These are phyloP conservation scores for Fusarium sp. DNA, from an alignment of 2,329 filamentous ascomycete species.

Conservation along the genomic window DNA sequence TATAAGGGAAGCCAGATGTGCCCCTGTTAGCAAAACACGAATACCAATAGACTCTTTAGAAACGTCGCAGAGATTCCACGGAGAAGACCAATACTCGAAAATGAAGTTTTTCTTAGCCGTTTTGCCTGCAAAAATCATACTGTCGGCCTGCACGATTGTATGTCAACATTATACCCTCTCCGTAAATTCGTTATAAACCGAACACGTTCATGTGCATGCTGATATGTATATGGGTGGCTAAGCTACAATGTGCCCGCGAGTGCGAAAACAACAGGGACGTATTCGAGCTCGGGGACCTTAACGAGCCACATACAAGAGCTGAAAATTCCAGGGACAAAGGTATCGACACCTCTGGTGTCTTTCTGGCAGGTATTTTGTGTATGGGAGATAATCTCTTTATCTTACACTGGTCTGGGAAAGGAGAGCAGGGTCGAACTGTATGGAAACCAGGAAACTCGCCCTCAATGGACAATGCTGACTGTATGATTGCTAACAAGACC, in stretches of 20 bases:
- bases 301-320: no score
- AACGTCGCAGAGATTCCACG: fast-evolving
- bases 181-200: no score
- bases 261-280: slow-evolving; percentile 88
- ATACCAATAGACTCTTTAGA: background rate
- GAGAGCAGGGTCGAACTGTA: background rate
- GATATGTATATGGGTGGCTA: slow-evolving; percentile 89
- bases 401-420: slow-evolving; percentile 1
- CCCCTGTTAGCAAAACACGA: background rate
- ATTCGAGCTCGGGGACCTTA: slow-evolving; percentile 62
- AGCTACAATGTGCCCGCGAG: slow-evolving; percentile 88
- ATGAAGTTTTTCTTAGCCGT: background rate
- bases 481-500: background rate
- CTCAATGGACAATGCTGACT: no score
- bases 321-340: no score
- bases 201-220: slow-evolving; percentile 90
- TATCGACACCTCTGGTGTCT: background rate
- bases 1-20: background rate
- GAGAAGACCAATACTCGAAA: background rate
- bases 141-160: no score
- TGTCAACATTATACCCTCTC: no score
- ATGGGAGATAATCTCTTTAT: background rate
- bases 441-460: no score
- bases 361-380: background rate
- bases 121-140: no score